Evolutionary conservation across 257 asterid genomes (phyloP), one percentile per base, ranked within the genome.

Genomic region (Solanum chmielewskii): DNA sequence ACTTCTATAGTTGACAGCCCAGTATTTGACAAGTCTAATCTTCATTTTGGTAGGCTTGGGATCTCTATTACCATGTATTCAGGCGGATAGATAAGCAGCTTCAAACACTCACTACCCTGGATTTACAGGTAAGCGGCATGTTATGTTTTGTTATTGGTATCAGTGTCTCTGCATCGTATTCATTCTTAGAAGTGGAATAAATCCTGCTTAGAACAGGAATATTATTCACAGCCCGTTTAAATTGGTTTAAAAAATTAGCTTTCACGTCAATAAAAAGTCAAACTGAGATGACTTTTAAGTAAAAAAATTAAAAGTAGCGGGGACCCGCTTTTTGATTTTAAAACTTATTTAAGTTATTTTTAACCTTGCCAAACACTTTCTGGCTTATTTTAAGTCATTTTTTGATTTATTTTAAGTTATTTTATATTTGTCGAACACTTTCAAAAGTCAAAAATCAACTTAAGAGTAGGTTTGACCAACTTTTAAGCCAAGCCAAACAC

Each of bases 21-120:
- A 47, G 35, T 81, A 81, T 81, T 31, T 81, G 39, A 81, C 85
- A 9, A 49, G 10, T 31, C 44, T 49, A 78, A 81, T 49, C 62
- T n/a, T 29, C 69, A 49, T 81, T 47, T 78, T 45, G 56, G 82
- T 92, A 97, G 99, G 99, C 99, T 88, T 97, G 99, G 99, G 99
- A 97, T 96, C 94, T 96, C 70, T 96, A 97, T 89, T 95, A 96
- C 91, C 97, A 96, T 91, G 99, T 96, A 86, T 97, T 97, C 91
- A 90, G 96, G 91, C 93, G 98, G 91, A 95, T 97, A 41, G 99
- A 97, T 91, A 97, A 95, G 92, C 99, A 97, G 92, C 99, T 97
- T 90, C 98, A 93, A 85, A 91, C 96, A 73, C 94, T 97, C 73
- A 97, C 99, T 56, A 96, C 99, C 84, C 93, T 97, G 88, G 99